phyloP scores from a whole-genome alignment of 2,329 filamentous ascomycete species.

The Botryosphaeria agaves region DNA sequence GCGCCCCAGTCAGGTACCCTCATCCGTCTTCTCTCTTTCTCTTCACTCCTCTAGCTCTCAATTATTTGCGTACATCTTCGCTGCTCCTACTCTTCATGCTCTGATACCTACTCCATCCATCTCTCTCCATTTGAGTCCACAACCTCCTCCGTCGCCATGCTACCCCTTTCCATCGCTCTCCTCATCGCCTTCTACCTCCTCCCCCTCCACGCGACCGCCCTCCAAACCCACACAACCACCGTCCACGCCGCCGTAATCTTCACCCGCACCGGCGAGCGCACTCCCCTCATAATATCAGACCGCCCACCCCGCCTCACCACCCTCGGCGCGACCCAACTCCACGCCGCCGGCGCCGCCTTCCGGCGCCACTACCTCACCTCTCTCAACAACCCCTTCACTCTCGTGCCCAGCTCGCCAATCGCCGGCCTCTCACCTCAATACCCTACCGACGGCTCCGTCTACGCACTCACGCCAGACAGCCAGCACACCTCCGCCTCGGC shows the following conservation, averaged over 20 bases:
- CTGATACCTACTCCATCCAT: no score
- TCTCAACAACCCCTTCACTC: slow-evolving; percentile 6
- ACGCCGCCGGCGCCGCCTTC: slow-evolving; percentile 31
- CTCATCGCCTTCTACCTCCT: no score
- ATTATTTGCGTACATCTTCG: no score
- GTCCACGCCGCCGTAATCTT: slow-evolving; percentile 34
- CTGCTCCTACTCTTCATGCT: no score
- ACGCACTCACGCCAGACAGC: slow-evolving; percentile 27
- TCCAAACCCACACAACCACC: no score
- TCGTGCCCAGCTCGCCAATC: slow-evolving; percentile 18
- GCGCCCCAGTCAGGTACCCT: no score
- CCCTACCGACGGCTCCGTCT: slow-evolving; percentile 28
- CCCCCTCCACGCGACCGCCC: no score
- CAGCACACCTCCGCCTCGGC: slow-evolving; percentile 34
- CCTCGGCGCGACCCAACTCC: slow-evolving; percentile 37
- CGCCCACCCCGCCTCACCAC: slow-evolving; percentile 27
- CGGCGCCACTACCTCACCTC: slow-evolving; percentile 33
- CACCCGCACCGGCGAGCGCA: slow-evolving; percentile 36
- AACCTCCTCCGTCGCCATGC: no score
- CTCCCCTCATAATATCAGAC: slow-evolving; percentile 22
- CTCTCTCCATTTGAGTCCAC: no score
- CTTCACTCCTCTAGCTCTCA: no score
- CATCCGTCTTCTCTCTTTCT: no score
- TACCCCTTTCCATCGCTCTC: no score
- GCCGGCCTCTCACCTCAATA: slow-evolving; percentile 26